phyloP scores from a whole-genome alignment of 2,329 filamentous ascomycete species.

The Massarina eburnea region DNA sequence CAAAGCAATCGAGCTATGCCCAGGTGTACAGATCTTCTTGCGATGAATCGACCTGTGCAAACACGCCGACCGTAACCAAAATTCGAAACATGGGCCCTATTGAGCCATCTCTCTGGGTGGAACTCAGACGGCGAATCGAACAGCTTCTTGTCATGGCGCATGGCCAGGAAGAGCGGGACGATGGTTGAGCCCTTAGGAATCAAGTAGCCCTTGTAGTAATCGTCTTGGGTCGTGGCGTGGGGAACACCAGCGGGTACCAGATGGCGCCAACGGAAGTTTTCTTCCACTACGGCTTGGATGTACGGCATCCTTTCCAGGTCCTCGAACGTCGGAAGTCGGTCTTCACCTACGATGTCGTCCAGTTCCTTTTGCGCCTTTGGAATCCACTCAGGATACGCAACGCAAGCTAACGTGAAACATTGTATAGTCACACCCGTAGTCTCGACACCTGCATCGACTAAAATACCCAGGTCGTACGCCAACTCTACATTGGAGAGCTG shows the following conservation, averaged over 20 bases:
- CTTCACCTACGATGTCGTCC: constrained; percentile 19
- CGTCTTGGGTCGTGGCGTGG: constrained; percentile 49
- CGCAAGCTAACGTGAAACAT: constrained; percentile 18
- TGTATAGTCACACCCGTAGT: constrained; percentile 17
- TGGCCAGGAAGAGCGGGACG: constrained; percentile 35
- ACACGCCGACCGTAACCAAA: constrained; percentile 56
- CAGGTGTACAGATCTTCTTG: constrained; percentile 45
- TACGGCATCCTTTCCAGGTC: constrained; percentile 31
- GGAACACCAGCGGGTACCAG: constrained; percentile 46
- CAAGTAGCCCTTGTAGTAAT: constrained; percentile 50
- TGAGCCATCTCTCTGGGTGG: constrained; percentile 40
- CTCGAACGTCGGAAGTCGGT: constrained; percentile 18
- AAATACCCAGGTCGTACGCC: constrained; percentile 18
- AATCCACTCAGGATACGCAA: constrained; percentile 13
- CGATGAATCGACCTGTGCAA: constrained; percentile 41
- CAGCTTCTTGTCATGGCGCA: constrained; percentile 32
- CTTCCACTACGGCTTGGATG: constrained; percentile 29
- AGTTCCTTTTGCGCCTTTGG: constrained; percentile 18
- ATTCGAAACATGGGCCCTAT: constrained; percentile 8
- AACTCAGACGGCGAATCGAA: constrained; percentile 35
- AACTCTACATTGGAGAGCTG: constrained; percentile 15
- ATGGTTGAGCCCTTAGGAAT: constrained; percentile 49
- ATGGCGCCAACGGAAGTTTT: constrained; percentile 34
- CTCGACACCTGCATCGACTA: constrained; percentile 25
- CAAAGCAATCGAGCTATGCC: constrained; percentile 55